phyloP scores from a whole-genome alignment of 2,329 filamentous ascomycete species.

The Dothidotthia symphoricarpi region DNA sequence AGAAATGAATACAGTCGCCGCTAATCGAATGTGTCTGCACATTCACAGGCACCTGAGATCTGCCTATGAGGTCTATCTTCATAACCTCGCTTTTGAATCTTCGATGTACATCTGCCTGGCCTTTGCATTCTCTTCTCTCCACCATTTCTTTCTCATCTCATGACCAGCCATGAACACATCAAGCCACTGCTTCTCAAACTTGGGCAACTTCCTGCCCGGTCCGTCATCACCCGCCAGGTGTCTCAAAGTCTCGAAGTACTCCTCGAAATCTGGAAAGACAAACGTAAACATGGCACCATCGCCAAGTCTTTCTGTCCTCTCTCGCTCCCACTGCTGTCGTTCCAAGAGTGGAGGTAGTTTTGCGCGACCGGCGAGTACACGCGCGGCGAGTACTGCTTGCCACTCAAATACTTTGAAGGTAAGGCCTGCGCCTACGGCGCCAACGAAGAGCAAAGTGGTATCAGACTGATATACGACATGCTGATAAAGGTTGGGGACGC shows the following conservation, averaged over 20 bases:
- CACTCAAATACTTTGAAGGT: slow-evolving; percentile 70
- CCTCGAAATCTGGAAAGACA: slow-evolving; percentile 61
- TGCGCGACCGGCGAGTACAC: slow-evolving; percentile 57
- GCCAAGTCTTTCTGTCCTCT: slow-evolving; percentile 54
- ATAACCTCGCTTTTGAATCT: too few relatives aligned
- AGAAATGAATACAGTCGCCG: too few relatives aligned
- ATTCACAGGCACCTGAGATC: too few relatives aligned
- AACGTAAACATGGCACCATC: slow-evolving; percentile 59
- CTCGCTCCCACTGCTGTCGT: slow-evolving; percentile 57
- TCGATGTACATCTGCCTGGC: slow-evolving; percentile 28
- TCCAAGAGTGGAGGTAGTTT: slow-evolving; percentile 51
- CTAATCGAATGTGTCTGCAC: too few relatives aligned
- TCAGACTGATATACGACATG: slow-evolving; percentile 58
- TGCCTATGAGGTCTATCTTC: too few relatives aligned
- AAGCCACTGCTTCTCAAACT: slow-evolving; percentile 50
- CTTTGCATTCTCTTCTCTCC: slow-evolving; percentile 52
- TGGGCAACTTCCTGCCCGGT: slow-evolving; percentile 47
- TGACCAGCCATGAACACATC: slow-evolving; percentile 55
- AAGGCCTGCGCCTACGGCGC: slow-evolving; percentile 52
- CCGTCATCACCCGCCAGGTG: slow-evolving; percentile 50
- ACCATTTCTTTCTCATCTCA: slow-evolving; percentile 58
- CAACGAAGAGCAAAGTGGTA: slow-evolving; percentile 58
- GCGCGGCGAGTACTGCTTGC: slow-evolving; percentile 63
- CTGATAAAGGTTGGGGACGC: slow-evolving; percentile 57
- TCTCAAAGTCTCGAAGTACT: slow-evolving; percentile 61